A percentile compares a stretch with the other conserved stretches of the same genome.
Evolutionary conservation across 257 asterid species (phyloP).

Genomic region (Nicotiana obtusifolia): DNA sequence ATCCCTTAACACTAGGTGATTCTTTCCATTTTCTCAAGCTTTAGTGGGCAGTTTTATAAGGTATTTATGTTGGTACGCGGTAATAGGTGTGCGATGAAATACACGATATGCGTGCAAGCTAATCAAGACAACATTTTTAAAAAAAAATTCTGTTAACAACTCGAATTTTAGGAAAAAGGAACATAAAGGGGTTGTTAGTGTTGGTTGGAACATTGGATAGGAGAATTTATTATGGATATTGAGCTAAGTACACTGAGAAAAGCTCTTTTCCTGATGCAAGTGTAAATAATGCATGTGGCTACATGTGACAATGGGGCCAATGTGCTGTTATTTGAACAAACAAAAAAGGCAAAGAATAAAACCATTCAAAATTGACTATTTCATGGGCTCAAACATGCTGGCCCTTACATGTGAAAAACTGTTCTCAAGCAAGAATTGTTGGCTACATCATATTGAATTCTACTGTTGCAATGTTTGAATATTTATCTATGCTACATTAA

Average conservation of each 20-base stretch:
- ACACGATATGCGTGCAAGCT: too few relatives aligned
- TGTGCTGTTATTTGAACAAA: not conserved
- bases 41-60: too few relatives aligned
- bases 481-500: slow-evolving; percentile 14
- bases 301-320: slow-evolving; percentile 34
- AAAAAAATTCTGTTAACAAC: not conserved
- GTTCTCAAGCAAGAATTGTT: slow-evolving; percentile 14
- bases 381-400: slow-evolving; percentile 28
- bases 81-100: too few relatives aligned
- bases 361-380: slow-evolving; percentile 9
- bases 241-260: slow-evolving; percentile 1
- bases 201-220: not conserved
- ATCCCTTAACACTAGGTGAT: too few relatives aligned
- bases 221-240: not conserved
- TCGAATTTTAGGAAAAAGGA: not conserved
- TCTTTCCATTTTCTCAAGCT: too few relatives aligned
- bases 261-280: not conserved
- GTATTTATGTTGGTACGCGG: too few relatives aligned
- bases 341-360: not conserved
- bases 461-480: slow-evolving; percentile 18
- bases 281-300: not conserved
- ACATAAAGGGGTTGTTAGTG: not conserved
- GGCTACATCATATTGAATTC: slow-evolving; percentile 3
- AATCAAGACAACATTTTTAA: too few relatives aligned
- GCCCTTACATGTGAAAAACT: slow-evolving; percentile 16